Evolutionary conservation across 108 stramenopile genomes (phyloP), one percentile per base, ranked within the genome.

Genomic region (Skeletonema marinoi): DNA sequence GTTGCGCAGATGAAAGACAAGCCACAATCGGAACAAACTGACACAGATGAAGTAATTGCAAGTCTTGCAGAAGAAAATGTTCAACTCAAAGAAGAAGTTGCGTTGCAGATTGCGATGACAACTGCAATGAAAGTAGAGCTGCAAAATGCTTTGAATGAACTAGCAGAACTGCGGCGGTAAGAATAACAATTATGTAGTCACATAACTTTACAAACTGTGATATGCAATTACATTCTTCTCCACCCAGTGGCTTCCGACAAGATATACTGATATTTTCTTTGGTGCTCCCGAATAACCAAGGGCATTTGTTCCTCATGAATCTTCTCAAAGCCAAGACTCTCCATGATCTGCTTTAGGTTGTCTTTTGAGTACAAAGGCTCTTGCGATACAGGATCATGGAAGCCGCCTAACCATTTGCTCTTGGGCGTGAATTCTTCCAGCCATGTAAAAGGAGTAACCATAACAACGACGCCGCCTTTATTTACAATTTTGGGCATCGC

Each of bases 181-280:
- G 1, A 8, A 10, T 35, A 32, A 21, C 25, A 39, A 30, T 12
- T 14, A n/a, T n/a, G n/a, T n/a, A 39, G 10, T 12, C 32, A 29
- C 8, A 8, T 39, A 38, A 38, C 8, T 64, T 64, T 64, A 64
- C 54, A 56, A 8, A 56, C 32, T 21, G 13, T 13, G 35, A 36
- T 33, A 7, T 3, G 16, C 6, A 63, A 63, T 63, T 63, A 63
- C 31, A 29, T 63, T 32, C 32, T 94, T 12, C 92, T 76, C 93
- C 96, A 98, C 2, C 91, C 94, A 39, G 93, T 94, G 3, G 93
- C 95, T 73, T 97, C 91, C 51, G 93, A 95, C 41, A 97, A 87
- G 67, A 97, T 96, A 78, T 94, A 97, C 42, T 98, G 98, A 77
- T 96, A 98, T 84, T 98, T 98, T 41, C 98, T 75, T 66, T 81